Evolutionary conservation across 805 yeast genomes (phyloP).

Genomic region (Tetrapisispora taiwanensis): DNA sequence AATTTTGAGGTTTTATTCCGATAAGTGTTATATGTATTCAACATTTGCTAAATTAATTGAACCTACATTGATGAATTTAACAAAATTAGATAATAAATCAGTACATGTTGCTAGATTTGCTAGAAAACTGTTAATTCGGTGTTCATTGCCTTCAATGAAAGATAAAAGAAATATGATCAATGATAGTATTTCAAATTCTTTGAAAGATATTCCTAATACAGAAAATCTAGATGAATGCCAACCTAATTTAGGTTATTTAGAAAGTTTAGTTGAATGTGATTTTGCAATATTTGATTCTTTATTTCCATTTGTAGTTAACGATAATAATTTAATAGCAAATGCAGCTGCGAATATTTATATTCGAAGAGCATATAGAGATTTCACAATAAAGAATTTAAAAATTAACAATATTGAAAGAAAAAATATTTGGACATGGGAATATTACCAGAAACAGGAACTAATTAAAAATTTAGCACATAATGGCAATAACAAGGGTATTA

Average conservation of each 20-base stretch:
- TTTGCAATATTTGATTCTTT: conserved; percentile 94
- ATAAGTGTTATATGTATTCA: conserved; percentile 60
- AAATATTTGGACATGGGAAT: conserved; percentile 1
- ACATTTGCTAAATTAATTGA: conserved; percentile 59
- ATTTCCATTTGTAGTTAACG: conserved; percentile 75
- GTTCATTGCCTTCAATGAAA: conserved; percentile 89
- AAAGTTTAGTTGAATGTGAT: conserved; percentile 91
- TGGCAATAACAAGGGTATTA: too few species aligned
- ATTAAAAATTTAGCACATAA: too few species aligned
- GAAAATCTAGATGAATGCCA: conserved; percentile 70
- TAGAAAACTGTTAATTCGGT: conserved; percentile 89
- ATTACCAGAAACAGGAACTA: not conserved
- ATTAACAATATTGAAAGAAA: conserved; percentile 37
- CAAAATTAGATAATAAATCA: conserved; percentile 80
- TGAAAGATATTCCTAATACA: conserved; percentile 81
- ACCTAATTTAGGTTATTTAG: conserved; percentile 61
- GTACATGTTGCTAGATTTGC: conserved; percentile 92
- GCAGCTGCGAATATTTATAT: conserved; percentile 97
- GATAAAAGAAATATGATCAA: conserved; percentile 96
- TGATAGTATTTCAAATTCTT: conserved; percentile 43
- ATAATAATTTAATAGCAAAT: conserved; percentile 79
- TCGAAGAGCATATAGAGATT: conserved; percentile 94
- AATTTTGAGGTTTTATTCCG: conserved; percentile 70
- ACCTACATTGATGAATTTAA: conserved; percentile 63
- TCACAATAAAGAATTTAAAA: conserved; percentile 63